Evolutionary conservation across 2,329 filamentous ascomycete species (phyloP).

Genomic region (Alternaria rosae): DNA sequence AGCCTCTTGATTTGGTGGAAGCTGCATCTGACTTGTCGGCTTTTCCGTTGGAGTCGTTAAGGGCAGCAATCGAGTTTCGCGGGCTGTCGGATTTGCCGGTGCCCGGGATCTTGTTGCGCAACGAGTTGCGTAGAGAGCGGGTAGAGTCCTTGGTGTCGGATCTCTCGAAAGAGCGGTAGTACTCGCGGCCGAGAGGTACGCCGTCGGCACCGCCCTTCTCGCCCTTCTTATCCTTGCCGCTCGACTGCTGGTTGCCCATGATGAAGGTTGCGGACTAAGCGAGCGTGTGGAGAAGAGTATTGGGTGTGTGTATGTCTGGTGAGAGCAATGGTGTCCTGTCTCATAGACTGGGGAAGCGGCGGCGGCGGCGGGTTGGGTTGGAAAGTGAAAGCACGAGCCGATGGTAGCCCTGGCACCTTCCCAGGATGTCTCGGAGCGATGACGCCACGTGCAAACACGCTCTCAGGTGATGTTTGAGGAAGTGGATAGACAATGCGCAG

Average conservation of each 20-base stretch:
- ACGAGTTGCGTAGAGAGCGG: constrained; percentile 79
- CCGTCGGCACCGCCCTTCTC: constrained; percentile 56
- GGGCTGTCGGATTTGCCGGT: constrained; percentile 78
- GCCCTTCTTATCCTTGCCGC: constrained; percentile 57
- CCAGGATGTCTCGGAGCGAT: constrained; percentile 14
- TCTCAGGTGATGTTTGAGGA: constrained; percentile 6
- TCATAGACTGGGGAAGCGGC: constrained; percentile 21
- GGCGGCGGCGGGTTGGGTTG: constrained; percentile 21
- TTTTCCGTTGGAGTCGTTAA: constrained; percentile 61
- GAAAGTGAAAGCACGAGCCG: constrained; percentile 24
- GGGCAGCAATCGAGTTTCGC: constrained; percentile 70
- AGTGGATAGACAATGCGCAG: constrained; percentile 18
- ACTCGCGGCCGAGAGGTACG: constrained; percentile 72
- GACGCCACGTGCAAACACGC: constrained; percentile 28
- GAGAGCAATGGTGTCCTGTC: not conserved
- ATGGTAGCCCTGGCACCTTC: constrained; percentile 25
- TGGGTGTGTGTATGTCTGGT: constrained; percentile 18
- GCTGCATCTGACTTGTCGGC: constrained; percentile 75
- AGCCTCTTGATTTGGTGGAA: constrained; percentile 70
- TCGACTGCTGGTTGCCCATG: constrained; percentile 82
- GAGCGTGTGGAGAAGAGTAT: constrained; percentile 12
- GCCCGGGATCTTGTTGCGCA: constrained; percentile 89
- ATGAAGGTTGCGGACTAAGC: constrained; percentile 47
- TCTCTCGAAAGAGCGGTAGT: constrained; percentile 87
- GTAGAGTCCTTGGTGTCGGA: constrained; percentile 93